Evolutionary conservation across 352 stramenopile genomes (phyloP), one percentile per base, ranked within the genome.

Genomic region (Phytophthora idaei): DNA sequence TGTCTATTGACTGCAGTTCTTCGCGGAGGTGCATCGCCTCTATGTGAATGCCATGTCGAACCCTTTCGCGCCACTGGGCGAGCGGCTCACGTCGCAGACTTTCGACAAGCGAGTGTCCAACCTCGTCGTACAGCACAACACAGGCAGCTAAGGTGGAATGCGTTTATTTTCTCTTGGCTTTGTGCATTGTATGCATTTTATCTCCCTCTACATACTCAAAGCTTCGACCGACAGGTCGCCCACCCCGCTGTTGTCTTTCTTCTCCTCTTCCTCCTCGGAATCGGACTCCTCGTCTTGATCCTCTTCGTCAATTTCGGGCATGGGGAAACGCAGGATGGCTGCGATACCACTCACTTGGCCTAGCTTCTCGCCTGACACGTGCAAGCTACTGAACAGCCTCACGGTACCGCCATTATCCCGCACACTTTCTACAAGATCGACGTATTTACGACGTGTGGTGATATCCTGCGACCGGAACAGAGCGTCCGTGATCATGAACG

Each of bases 251-350:
- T 82, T 73, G 27, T 78, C 69, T n/a, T 70, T 63, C 5, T 77
- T 75, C 5, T 73, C 69, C 17, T 82, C 73, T 31, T 77, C 74
- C 0, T 79, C 69, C 0, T 77, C 74, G 3, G 76, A 75, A 37
- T 83, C 75, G 2, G 76, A 80, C 12, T 85, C 79, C 5, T 90
- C 78, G 37, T 82, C 80, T 41, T 79, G 73, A 57, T 98, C 94
- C 48, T 95, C 73, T 64, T 98, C 92, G 61, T 98, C 95, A 44
- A 98, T 90, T 77, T 99, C 95, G n/a, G 93, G 93, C 71, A 99
- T 87, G 27, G 96, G 97, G 81, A 98, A 99, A 31, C 97, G 82
- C 45, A 99, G 72, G 53, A 99, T 98, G 36, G 97, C 97, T 32
- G 97, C 97, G 29, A 99, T 82, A 46, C 97, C 97, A 36, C 88